Evolutionary conservation across 768 basidiomycete species (phyloP), one percentile per base, ranked within the genome.

Genomic region (Leucocoprinus birnbaumii): DNA sequence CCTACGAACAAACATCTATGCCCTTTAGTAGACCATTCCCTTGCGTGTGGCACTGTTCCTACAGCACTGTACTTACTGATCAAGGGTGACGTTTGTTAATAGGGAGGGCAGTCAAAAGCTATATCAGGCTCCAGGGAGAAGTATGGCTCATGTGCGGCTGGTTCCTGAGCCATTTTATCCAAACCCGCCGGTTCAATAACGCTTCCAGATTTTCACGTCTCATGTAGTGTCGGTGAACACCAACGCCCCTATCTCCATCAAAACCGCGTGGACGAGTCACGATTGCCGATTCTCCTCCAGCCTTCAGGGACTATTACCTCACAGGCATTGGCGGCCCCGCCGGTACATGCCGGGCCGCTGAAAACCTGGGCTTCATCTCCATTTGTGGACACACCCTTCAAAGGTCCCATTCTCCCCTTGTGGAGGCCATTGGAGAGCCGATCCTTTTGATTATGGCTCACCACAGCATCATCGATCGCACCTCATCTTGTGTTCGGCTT

Each of bases 401-500:
- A 25, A 43, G 44, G n/a, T 46, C 26, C 35, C 26, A 34, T 31
- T 31, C 38, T 24, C 14, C 24, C 51, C 42, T 53, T 53, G 51
- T 44, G 42, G 44, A 44, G 27, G 42, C 19, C 22, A 44, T n/a
- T 53, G 52, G 52, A 44, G 27, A 34, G 25, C 19, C 31, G 31
- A 46, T 18, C 44, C 34, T 37, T 50, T 1, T 11, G 22, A 26
- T 24, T 18, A 26, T 25, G 44, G 45, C 34, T 24, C 44, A 47
- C 13, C 18, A 34, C 42, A 14, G 35, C 44, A 46, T 53, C 52
- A 47, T 38, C 7, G 44, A 53, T 53, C 4, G 38, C 35, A 38
- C 43, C 42, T 53, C 44, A 25, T 42, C 42, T 38, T 6, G 44
- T n/a, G 22, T 25, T 46, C 52, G 52, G 52, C n/a, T 44, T 37